phyloP scores from a whole-genome alignment of 129 eudicot species.

The Cynara cardunculus region DNA sequence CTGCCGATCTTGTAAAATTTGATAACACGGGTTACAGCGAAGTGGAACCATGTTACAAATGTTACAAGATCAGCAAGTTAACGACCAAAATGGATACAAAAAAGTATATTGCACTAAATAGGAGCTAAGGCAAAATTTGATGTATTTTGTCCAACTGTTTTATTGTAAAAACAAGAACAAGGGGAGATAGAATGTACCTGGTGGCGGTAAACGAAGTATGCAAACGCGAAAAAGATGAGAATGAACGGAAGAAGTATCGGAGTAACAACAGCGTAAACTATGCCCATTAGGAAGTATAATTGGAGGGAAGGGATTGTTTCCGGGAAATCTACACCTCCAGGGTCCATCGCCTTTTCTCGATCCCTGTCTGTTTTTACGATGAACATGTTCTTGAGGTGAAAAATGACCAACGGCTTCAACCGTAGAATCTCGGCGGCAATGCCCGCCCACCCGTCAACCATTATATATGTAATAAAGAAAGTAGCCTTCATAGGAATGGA shows the following conservation, averaged over 20 bases:
- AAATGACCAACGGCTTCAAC: constrained; percentile 75
- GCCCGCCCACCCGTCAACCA: constrained; percentile 99
- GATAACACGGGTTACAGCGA: neutral
- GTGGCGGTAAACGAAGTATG: constrained; percentile 93
- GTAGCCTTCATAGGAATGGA: constrained; percentile 98
- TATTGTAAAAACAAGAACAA: neutral
- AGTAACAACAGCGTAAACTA: constrained; percentile 81
- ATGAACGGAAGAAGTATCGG: constrained; percentile 93
- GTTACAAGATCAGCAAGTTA: neutral
- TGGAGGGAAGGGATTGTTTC: constrained; percentile 92
- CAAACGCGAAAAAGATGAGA: constrained; percentile 78
- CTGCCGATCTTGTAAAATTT: neutral
- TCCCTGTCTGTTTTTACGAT: constrained; percentile 92
- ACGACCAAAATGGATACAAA: neutral
- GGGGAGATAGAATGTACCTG: constrained; percentile 45
- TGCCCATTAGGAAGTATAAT: constrained; percentile 80
- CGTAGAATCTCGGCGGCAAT: constrained; percentile 93
- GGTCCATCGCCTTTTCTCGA: constrained; percentile 81
- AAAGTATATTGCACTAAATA: too few species aligned
- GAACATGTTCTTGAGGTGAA: constrained; percentile 88
- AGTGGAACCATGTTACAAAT: neutral
- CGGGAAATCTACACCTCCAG: constrained; percentile 73
- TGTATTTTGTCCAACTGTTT: neutral
- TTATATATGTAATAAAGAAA: constrained; percentile 88
- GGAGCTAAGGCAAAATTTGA: neutral